These are phyloP conservation scores for Talaromyces liani DNA, from an alignment of 495 filamentous ascomycete genomes.

Conservation along the genomic window DNA sequence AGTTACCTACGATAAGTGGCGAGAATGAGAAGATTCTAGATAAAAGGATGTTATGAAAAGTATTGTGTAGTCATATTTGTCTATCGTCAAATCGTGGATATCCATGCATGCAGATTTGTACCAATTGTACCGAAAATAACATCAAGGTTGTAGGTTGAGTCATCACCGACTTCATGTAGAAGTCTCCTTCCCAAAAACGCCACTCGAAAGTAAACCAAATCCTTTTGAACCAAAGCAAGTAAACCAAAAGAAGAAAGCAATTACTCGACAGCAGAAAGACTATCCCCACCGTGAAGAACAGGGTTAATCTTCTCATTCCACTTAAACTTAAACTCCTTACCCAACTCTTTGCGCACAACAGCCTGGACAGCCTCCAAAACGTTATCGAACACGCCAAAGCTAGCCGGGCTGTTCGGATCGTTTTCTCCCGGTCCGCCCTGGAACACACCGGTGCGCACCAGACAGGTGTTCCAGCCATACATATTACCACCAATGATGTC, in stretches of 20 bases:
- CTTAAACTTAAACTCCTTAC: conserved; percentile 50
- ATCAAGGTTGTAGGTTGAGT: not conserved
- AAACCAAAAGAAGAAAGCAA: not conserved
- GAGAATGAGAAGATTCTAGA: not conserved
- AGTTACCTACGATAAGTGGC: not conserved
- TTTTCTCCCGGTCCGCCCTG: conserved; percentile 46
- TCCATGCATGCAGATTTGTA: conserved; percentile 3
- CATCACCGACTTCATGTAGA: not conserved
- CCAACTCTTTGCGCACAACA: conserved; percentile 48
- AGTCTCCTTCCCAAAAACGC: not conserved
- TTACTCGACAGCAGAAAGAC: conserved; percentile 48
- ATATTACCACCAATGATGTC: conserved; percentile 76
- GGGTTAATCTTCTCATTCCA: conserved; percentile 58
- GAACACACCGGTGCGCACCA: conserved; percentile 57
- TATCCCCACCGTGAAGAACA: conserved; percentile 46
- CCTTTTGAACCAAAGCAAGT: not conserved
- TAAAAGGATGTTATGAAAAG: not conserved
- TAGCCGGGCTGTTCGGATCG: conserved; percentile 49
- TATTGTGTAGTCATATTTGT: not conserved
- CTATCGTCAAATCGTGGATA: conserved; percentile 3
- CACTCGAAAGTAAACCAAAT: not conserved
- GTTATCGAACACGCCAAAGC: conserved; percentile 49
- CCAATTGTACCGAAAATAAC: not conserved
- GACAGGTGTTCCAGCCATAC: conserved; percentile 74
- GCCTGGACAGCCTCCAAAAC: conserved; percentile 48